phyloP scores from a whole-genome alignment of 169 alveolate genomes.

The Plasmodium knowlesi region DNA sequence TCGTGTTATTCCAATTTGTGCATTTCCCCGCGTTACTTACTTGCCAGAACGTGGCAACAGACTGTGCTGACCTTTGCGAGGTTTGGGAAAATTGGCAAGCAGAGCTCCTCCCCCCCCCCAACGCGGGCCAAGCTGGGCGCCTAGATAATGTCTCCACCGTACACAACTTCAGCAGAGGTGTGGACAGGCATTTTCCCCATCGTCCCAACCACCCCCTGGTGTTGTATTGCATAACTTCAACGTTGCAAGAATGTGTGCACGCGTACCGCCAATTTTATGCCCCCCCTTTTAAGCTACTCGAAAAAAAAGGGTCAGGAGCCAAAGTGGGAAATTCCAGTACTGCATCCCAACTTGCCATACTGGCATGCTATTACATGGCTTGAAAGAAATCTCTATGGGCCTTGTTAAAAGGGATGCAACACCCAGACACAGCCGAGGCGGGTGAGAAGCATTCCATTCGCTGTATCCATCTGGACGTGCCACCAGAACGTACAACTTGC shows the following conservation, averaged over 20 bases:
- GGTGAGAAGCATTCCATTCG: background rate
- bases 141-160: background rate
- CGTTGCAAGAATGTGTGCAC: background rate
- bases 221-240: background rate
- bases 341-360: background rate
- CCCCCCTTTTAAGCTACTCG: background rate
- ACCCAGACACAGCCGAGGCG: background rate
- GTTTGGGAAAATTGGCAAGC: background rate
- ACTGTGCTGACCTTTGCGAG: background rate
- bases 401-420: background rate
- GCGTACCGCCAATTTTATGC: background rate
- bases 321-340: background rate
- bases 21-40: background rate
- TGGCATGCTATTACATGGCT: background rate
- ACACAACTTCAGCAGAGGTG: background rate
- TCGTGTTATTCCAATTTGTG: background rate
- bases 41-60: background rate
- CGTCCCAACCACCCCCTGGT: background rate
- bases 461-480: background rate
- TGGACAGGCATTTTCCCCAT: background rate
- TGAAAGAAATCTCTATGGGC: background rate
- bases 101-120: background rate
- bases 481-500: background rate
- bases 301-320: background rate
- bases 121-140: background rate